Evolutionary conservation across 371 early-diverging fungal genomes (phyloP).

Genomic region (Mortierella sp.): DNA sequence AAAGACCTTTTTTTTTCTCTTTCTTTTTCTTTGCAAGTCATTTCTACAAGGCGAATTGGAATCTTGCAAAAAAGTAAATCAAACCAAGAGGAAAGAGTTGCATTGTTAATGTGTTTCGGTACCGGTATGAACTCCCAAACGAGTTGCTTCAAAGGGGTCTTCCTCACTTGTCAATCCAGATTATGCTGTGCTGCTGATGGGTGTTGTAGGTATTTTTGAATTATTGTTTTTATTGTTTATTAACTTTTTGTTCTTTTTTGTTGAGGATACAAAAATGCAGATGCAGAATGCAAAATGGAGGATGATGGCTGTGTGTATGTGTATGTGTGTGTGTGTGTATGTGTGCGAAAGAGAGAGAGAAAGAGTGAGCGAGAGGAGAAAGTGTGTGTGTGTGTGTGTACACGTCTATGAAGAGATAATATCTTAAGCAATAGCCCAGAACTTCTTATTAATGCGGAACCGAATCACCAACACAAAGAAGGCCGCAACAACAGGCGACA

Average conservation of each 20-base stretch:
- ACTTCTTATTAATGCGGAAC: conserved; percentile 29
- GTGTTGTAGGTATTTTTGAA: not conserved
- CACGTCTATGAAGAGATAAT: not conserved
- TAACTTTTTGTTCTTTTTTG: not conserved
- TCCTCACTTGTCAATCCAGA: not conserved
- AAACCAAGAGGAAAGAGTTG: not conserved
- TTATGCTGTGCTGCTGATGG: not conserved
- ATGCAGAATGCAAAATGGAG: not conserved
- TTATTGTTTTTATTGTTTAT: not conserved
- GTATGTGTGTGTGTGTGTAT: not conserved
- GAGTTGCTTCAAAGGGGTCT: not conserved
- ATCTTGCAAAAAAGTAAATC: too few relatives aligned
- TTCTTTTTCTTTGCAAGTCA: not conserved
- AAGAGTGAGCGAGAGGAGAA: not conserved
- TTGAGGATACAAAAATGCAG: not conserved
- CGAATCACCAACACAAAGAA: conserved; percentile 43
- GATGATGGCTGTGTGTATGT: not conserved
- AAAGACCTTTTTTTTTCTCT: not conserved
- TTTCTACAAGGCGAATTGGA: too few relatives aligned
- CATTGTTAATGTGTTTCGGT: not conserved
- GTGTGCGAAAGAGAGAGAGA: not conserved
- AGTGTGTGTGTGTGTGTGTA: too few relatives aligned
- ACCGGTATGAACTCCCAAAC: not conserved
- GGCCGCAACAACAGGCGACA: conserved; percentile 45
- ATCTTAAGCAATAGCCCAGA: conserved; percentile 46